Evolutionary conservation across 2,329 filamentous ascomycete species (phyloP).

Genomic region (Neocatenulostroma microsporum): DNA sequence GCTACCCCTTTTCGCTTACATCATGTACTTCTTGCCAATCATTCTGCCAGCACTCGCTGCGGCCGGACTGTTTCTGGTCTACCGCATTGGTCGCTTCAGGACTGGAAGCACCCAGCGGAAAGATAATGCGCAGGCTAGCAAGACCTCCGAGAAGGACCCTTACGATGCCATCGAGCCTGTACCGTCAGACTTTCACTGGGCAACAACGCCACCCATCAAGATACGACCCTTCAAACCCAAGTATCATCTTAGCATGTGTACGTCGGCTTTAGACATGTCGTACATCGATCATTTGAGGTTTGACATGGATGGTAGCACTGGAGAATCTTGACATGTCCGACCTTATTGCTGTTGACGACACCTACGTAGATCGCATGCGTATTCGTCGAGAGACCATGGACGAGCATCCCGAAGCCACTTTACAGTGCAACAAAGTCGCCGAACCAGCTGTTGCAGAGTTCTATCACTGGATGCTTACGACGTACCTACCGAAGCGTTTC

Average conservation of each 20-base stretch:
- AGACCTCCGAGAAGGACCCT: constrained; percentile 16
- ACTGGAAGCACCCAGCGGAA: no score
- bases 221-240: constrained; percentile 53
- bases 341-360: constrained; percentile 53
- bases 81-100: no score
- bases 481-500: constrained; percentile 51
- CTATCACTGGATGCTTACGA: constrained; percentile 47
- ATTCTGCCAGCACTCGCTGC: no score
- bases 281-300: constrained; percentile 31
- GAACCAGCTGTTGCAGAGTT: constrained; percentile 47
- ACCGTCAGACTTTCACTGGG: constrained; percentile 42
- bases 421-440: constrained; percentile 32
- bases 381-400: constrained; percentile 43
- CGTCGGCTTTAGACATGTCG: constrained; percentile 12
- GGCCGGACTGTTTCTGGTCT: no score
- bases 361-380: constrained; percentile 46
- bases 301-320: constrained; percentile 35
- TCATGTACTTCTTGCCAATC: no score
- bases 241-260: constrained; percentile 59
- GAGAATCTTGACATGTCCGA: constrained; percentile 47
- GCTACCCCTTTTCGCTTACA: no score
- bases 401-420: constrained; percentile 35
- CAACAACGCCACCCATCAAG: constrained; percentile 44
- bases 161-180: constrained; percentile 42
- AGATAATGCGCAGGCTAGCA: no score